These are phyloP conservation scores for Pyrenochaeta sp. DNA, from an alignment of 2,329 filamentous ascomycete genomes.

Conservation along the genomic window DNA sequence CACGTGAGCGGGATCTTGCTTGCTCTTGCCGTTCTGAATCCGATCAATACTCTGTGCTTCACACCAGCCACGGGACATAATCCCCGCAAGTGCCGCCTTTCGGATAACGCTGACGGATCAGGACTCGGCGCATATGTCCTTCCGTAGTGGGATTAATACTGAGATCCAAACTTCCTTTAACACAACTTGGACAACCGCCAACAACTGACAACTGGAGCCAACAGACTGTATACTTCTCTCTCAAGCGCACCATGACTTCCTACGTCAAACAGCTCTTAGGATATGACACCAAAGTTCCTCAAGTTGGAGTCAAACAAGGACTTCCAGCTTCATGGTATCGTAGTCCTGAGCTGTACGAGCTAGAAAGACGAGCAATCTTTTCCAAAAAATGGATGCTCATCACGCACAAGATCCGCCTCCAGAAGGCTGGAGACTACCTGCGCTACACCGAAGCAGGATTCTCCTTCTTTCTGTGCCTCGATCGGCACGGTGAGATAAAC, in stretches of 20 bases:
- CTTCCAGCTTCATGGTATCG: slow-evolving; percentile 54
- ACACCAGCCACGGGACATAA: too few relatives aligned
- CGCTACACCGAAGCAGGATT: slow-evolving; percentile 16
- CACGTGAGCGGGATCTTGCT: not conserved
- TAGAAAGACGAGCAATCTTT: slow-evolving; percentile 57
- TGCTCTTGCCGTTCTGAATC: not conserved
- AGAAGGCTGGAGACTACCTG: slow-evolving; percentile 21
- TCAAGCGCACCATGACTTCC: not conserved
- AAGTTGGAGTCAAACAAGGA: not conserved
- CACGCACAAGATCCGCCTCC: slow-evolving; percentile 37
- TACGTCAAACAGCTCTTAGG: not conserved
- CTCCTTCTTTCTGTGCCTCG: slow-evolving; percentile 17
- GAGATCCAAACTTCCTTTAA: too few relatives aligned
- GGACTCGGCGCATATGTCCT: too few relatives aligned
- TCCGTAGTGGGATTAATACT: too few relatives aligned
- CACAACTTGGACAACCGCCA: too few relatives aligned
- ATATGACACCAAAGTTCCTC: not conserved
- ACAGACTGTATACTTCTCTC: not conserved
- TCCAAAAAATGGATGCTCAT: slow-evolving; percentile 48
- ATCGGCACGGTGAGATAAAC: slow-evolving; percentile 17
- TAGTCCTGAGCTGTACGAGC: slow-evolving; percentile 51
- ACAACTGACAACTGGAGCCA: not conserved
- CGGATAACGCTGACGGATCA: too few relatives aligned
- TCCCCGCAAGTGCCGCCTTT: too few relatives aligned
- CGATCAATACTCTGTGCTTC: too few relatives aligned